These are phyloP conservation scores for Colletotrichum cordylinicola DNA, from an alignment of 2,329 filamentous ascomycete genomes.

Conservation along the genomic window DNA sequence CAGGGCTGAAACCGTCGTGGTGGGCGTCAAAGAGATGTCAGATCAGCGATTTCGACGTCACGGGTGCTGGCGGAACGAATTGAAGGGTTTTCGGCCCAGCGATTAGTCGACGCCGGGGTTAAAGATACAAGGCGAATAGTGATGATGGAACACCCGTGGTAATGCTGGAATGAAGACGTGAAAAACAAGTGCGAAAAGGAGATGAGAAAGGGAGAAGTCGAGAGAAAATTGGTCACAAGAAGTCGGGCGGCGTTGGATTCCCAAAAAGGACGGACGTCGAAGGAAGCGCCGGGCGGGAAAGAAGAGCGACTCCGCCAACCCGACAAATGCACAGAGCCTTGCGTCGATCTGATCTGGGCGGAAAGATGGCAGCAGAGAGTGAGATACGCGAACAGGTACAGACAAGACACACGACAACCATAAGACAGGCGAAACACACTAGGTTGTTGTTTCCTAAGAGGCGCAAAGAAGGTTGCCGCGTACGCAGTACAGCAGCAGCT, in stretches of 20 bases:
- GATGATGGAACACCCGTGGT: not conserved
- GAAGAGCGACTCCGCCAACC: not conserved
- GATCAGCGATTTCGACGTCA: constrained; percentile 1
- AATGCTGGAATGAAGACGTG: not conserved
- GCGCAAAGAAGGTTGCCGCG: not conserved
- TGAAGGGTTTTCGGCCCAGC: not conserved
- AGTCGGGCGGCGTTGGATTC: not conserved
- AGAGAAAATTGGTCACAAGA: not conserved
- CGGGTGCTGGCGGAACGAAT: not conserved
- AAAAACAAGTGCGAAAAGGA: not conserved
- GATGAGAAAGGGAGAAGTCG: not conserved
- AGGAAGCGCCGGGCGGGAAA: not conserved
- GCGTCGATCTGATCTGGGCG: not conserved
- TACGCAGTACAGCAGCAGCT: not conserved
- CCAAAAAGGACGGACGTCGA: not conserved
- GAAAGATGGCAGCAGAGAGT: not conserved
- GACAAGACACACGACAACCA: not conserved
- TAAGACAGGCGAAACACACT: not conserved
- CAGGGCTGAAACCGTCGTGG: constrained; percentile 12
- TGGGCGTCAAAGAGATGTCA: not conserved
- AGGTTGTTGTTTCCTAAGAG: not conserved
- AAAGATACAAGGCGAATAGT: not conserved
- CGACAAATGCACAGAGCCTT: not conserved
- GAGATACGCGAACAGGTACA: not conserved
- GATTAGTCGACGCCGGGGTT: not conserved